Base-by-base conservation (phyloP, 371 early-diverging fungal species). In the Syncephalastrum monosporum region DNA sequence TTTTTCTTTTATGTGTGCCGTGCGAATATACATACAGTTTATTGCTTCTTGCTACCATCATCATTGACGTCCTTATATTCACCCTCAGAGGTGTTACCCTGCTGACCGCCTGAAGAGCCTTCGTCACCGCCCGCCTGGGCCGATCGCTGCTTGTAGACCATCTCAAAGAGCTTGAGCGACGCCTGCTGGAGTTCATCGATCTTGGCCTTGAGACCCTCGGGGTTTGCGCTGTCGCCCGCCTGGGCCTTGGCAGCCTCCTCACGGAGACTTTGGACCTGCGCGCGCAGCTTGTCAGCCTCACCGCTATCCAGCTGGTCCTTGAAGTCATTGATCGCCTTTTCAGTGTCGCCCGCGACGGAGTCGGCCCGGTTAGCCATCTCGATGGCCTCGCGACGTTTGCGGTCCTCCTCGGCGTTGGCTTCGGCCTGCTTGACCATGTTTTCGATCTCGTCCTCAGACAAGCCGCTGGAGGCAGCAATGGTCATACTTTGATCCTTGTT, bases 401-500 rank as follows among this genome's bases (percentile, higher is more conserved):
- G 86, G 79, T 97, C 98, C 33, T 81, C 68, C 68, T 93, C 91
- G 60, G 90, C 89, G 69, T 90, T 85, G 56, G 78, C 71, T 71
- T 93, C 92, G 53, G 96, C 94, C 63, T 95, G 86, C 61, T 77
- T 61, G 53, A 98, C 83, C 94, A 97, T 93, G 55, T 84, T 82
- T 64, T 95, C 91, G 56, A 96, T 93, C 73, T 98, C 97, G 47
- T 78, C 75, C 59, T 89, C 87, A 61, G 86, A 90, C 45, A 98
- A 82, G 60, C 98, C 98, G 47, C 93, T 91, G 24, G 93, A 91
- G 21, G 95, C 95, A 38, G 92, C 88, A 68, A 98, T 89, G 53
- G 94, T 94, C 72, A 96, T 43, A 63, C 68, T 65, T 78, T 92
- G 93, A 71, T 92, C 91, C 64, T 85, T 87, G 74, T 87, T 85